phyloP scores from a whole-genome alignment of 2,329 filamentous ascomycete genomes.

The Dothideomycetes sp. region DNA sequence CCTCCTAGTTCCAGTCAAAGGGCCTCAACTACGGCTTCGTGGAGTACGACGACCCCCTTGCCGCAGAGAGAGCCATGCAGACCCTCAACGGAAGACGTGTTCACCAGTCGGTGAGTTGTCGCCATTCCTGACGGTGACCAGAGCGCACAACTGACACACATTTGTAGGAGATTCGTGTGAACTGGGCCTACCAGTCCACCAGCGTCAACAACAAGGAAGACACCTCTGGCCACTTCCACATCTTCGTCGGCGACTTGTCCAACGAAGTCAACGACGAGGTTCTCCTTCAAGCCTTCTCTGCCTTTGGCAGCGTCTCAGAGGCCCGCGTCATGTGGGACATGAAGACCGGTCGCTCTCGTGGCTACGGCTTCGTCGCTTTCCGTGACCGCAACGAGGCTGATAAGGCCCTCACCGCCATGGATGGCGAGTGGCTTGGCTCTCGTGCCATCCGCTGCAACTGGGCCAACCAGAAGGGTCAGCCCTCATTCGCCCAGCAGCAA shows the following conservation, averaged over 20 bases:
- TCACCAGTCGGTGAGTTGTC: slow-evolving; percentile 72
- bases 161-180: slow-evolving; percentile 86
- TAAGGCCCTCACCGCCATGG: slow-evolving; percentile 94
- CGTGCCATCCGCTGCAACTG: slow-evolving; percentile 98
- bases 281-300: slow-evolving; percentile 85
- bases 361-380: slow-evolving; percentile 97
- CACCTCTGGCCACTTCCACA: slow-evolving; percentile 96
- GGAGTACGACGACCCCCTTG: slow-evolving; percentile 95
- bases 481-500: slow-evolving; percentile 94
- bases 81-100: slow-evolving; percentile 92
- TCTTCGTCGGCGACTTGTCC: slow-evolving; percentile 94
- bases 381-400: slow-evolving; percentile 88
- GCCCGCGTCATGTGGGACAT: slow-evolving; percentile 99
- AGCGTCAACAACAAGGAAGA: slow-evolving; percentile 83
- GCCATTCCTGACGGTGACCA: neutral
- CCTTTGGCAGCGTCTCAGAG: slow-evolving; percentile 91
- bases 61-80: slow-evolving; percentile 93
- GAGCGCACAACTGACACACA: slow-evolving; percentile 19
- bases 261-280: slow-evolving; percentile 99
- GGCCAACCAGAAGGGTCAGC: slow-evolving; percentile 99
- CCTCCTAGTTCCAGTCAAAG: slow-evolving; percentile 59
- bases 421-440: slow-evolving; percentile 97
- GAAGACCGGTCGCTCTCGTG: slow-evolving; percentile 96
- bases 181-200: slow-evolving; percentile 99
- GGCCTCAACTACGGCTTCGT: slow-evolving; percentile 99